phyloP scores from a whole-genome alignment of 2,329 filamentous ascomycete genomes.

The Colletotrichum ledebouriae region DNA sequence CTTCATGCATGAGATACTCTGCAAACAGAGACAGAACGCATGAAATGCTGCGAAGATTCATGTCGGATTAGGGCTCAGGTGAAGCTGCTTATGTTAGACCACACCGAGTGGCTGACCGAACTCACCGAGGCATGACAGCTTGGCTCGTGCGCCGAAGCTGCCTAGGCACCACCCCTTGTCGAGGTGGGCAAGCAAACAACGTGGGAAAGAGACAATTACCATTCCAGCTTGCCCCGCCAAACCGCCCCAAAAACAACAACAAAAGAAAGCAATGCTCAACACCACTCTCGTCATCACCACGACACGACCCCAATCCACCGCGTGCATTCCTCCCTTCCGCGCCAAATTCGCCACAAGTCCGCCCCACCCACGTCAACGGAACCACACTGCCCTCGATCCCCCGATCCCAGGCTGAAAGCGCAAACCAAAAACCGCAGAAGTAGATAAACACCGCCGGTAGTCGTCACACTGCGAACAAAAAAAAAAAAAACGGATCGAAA shows the following conservation, averaged over 20 bases:
- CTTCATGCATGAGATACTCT: background rate
- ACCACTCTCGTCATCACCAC: conserved; percentile 3
- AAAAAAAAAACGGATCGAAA: background rate
- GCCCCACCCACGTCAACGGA: background rate
- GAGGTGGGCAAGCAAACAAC: conserved; percentile 26
- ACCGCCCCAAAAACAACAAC: conserved; percentile 1
- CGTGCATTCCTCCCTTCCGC: background rate
- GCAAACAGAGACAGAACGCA: background rate
- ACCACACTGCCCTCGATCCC: background rate
- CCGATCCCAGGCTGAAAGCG: background rate
- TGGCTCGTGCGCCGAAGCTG: conserved; percentile 3
- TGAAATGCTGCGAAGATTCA: conserved; percentile 7
- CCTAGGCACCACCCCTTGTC: background rate
- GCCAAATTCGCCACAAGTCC: background rate
- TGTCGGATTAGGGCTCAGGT: conserved; percentile 13
- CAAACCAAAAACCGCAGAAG: background rate
- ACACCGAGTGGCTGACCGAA: background rate
- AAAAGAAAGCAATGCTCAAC: conserved; percentile 11
- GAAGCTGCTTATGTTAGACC: background rate
- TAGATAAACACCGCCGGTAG: background rate
- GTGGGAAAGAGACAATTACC: conserved; percentile 18
- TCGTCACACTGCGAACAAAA: no score
- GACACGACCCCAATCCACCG: background rate
- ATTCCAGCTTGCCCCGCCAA: background rate
- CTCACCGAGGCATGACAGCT: background rate